Conservation (phyloP, 1,284 basidiomycete species). For the Boletellus deceptivus region DNA sequence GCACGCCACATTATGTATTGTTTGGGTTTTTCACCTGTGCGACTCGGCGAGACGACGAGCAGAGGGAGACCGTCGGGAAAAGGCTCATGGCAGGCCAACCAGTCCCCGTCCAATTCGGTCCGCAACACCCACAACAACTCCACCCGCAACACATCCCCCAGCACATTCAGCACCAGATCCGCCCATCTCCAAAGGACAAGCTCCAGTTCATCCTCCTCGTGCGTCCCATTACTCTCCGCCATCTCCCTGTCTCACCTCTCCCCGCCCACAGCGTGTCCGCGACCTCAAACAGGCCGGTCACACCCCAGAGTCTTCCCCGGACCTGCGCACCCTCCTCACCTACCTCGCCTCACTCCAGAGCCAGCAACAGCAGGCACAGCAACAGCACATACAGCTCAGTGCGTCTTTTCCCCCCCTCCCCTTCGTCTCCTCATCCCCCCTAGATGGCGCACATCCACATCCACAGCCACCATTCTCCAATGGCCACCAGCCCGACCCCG, state of each 20-base stretch:
- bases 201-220: slow-evolving; percentile 25
- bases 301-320: slow-evolving; percentile 32
- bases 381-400: slow-evolving; percentile 32
- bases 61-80: slow-evolving; percentile 9
- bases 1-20: slow-evolving; percentile 21
- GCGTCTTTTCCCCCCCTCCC: slow-evolving; percentile 10
- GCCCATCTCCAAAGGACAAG: slow-evolving; percentile 25
- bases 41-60: slow-evolving; percentile 12
- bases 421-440: slow-evolving; percentile 10
- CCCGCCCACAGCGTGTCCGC: slow-evolving; percentile 24
- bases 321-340: slow-evolving; percentile 26
- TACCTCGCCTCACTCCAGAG: slow-evolving; percentile 28
- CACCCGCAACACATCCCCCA: slow-evolving; percentile 9
- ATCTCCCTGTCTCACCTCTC: too few relatives aligned
- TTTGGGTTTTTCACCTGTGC: slow-evolving; percentile 18
- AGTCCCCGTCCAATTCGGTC: slow-evolving; percentile 27
- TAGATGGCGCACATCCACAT: slow-evolving; percentile 27
- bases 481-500: slow-evolving; percentile 27
- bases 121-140: slow-evolving; percentile 18
- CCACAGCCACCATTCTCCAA: slow-evolving; percentile 22
- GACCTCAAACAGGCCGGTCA: slow-evolving; percentile 34
- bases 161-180: slow-evolving; percentile 8
- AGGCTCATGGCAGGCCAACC: slow-evolving; percentile 30
- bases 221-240: not conserved
- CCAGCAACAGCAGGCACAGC: slow-evolving; percentile 31